Evolutionary conservation across 148 eudicot species (phyloP), one percentile per base, ranked within the genome.

Genomic region (Fagopyrum esculentum): DNA sequence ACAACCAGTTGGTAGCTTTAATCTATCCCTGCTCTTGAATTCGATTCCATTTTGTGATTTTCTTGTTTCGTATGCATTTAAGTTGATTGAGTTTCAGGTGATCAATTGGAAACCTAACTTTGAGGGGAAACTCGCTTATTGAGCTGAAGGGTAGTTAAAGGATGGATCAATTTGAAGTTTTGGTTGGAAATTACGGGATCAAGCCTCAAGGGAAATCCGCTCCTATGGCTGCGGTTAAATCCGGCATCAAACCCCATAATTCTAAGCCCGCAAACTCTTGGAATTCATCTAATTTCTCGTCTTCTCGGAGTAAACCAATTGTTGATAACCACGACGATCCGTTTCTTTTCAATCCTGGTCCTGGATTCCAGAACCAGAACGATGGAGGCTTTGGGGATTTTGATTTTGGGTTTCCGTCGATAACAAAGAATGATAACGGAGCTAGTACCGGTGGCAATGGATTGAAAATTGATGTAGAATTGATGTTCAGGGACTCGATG

Each of bases 131-230:
- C 68, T 29, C 43, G 44, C 16, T 66, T 64, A 43, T 29, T 63
- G 69, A 63, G 69, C 69, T 13, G 15, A 74, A 26, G 47, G 47
- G 52, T 10, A 11, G 54, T 71, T 52, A 29, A 56, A 10, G 30
- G 50, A 92, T 92, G 98, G 93, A 92, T 80, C 83, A 92, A 77
- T 93, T 93, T 73, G 98, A 93, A 56, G 98, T 87, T 71, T 80
- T 90, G 84, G 98, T 90, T 1, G 84, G 87, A 77, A 84, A 87
- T 79, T 89, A 84, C 29, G 98, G 96, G 69, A 89, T 93, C 86
- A 90, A 85, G 77, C 82, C 92, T 3, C 86, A 85, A 10, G 85
- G 85, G 1, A 89, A 80, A 79, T 90, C 92, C 29, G 86, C 92
- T 75, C 96, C 98, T 6, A 81, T 93, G 83, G 87, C 96, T 59